Percentiles rank a stretch among this genome's conserved stretches.
phyloP scores from a whole-genome alignment of 179 eudicot genomes.

The Camellia oleifera region DNA sequence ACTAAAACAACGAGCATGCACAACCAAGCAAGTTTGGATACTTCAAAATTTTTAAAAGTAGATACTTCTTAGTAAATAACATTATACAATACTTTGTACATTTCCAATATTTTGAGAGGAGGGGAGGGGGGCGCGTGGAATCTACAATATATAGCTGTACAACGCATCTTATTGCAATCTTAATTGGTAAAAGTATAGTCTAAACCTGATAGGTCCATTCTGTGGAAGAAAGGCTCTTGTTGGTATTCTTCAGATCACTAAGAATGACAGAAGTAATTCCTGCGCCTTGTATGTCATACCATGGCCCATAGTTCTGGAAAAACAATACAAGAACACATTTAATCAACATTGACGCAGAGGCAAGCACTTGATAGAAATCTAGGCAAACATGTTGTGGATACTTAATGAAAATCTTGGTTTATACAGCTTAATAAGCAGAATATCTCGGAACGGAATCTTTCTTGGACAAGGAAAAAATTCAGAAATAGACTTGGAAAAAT shows the following conservation, averaged over 20 bases:
- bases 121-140: background rate
- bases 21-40: background rate
- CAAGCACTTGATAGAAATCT: background rate
- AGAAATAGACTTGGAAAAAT: background rate
- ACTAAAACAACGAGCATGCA: background rate
- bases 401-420: background rate
- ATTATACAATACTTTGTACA: background rate
- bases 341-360: background rate
- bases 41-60: background rate
- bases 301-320: slow-evolving; percentile 55
- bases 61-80: background rate
- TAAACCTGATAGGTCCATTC: slow-evolving; percentile 54
- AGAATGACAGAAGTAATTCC: slow-evolving; percentile 42
- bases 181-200: background rate
- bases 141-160: background rate
- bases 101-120: slow-evolving; percentile 1
- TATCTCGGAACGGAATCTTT: background rate
- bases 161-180: background rate
- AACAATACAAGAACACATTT: slow-evolving; percentile 7
- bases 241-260: slow-evolving; percentile 27
- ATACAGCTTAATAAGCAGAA: background rate
- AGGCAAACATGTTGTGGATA: background rate
- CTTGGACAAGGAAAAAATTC: background rate
- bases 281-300: slow-evolving; percentile 50
- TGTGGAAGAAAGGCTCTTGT: slow-evolving; percentile 31